Evolutionary conservation across 2,329 filamentous ascomycete genomes (phyloP).

Genomic region (Sarocladium kiliense): DNA sequence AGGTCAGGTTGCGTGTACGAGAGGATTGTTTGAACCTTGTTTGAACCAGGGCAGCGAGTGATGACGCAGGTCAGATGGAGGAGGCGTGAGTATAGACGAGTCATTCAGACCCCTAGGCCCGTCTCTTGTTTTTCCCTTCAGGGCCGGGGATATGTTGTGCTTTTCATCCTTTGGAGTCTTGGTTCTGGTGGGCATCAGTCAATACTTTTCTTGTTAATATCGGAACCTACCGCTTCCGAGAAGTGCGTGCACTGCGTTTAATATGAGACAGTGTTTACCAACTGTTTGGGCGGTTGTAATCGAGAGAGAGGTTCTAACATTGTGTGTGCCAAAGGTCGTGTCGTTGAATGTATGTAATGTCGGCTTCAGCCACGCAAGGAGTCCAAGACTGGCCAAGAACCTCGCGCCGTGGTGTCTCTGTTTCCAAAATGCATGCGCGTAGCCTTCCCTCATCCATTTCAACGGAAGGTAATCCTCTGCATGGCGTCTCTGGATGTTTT

Average conservation of each 20-base stretch:
- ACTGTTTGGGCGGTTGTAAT: not conserved
- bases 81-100: constrained; percentile 8
- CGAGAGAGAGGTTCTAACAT: not conserved
- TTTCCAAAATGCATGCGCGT: no score
- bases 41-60: not conserved
- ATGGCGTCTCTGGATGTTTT: no score
- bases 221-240: constrained; percentile 10
- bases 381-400: no score
- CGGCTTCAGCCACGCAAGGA: no score
- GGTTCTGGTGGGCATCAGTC: constrained; percentile 32
- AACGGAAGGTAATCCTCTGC: no score
- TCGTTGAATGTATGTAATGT: no score
- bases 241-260: not conserved
- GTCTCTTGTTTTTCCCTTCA: constrained; percentile 12
- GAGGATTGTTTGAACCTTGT: not conserved
- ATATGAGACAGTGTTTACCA: not conserved
- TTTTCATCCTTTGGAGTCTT: constrained; percentile 29
- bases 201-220: constrained; percentile 27
- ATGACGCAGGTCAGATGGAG: not conserved
- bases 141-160: not conserved
- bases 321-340: no score
- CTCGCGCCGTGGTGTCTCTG: no score
- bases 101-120: constrained; percentile 21
- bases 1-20: not conserved
- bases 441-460: no score